Base-by-base conservation (phyloP, 768 basidiomycete species). In the Tylopilus rubrobrunneus region DNA sequence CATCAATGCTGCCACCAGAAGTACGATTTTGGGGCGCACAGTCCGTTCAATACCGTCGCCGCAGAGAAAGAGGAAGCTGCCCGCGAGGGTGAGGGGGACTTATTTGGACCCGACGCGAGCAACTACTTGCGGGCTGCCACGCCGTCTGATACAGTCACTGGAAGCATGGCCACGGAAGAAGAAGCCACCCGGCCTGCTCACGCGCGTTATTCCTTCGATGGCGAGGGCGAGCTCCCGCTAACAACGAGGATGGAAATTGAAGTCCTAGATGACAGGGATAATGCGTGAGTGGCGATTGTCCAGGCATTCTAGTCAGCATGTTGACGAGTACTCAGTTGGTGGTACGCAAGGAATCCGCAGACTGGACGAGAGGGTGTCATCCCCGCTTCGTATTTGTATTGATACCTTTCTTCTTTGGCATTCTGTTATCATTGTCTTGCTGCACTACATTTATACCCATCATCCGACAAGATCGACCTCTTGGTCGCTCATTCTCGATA, bases 361-460 rank as follows among this genome's bases (percentile, higher is more conserved):
- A 85, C 86, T 45, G 89, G 92, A 9, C 80, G 77, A 46, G 91
- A 95, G 72, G 94, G 94, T 12, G 89, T 95, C 31, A 89, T 97
- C 47, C 94, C 94, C 9, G 89, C 92, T 40, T 84, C 91, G 53
- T 98, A 95, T 78, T 77, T 92, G 73, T 92, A 90, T 74, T 92
- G 78, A 81, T 63, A 58, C 49, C 45, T 17, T 69, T 59, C 66
- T 66, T 66, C 34, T 52, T 46, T 52, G 37, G 11, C 55, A 39
- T 59, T 43, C 59, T 66, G 56, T 67, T 67, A 62, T 69, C 64
- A 56, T 59, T 67, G 62, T 66, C 62, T 60, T 63, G 55, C 57
- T 67, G 52, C 58, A 62, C 44, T 57, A 54, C 52, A 52, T 68
- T 71, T 39, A 70, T 73, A 71, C 71, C 67, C 73, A 23, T 48